Evolutionary conservation across 805 yeast species (phyloP), one percentile per base, ranked within the genome.

Genomic region (Ogataea thermomethanolica): DNA sequence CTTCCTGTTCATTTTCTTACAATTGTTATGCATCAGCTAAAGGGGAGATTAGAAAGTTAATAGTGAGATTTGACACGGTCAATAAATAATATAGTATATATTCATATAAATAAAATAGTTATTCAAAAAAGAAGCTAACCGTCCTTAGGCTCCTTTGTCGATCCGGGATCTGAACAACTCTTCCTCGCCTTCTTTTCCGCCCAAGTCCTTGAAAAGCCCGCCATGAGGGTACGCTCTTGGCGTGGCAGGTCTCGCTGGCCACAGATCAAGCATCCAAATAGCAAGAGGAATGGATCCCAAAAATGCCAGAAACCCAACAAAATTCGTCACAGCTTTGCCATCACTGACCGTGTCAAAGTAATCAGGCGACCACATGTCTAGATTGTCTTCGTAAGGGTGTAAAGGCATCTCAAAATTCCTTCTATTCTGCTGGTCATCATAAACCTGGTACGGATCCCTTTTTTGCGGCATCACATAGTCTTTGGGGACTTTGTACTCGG

Each of bases 321-420:
- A 74, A 60, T 77, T 77, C 51, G 64, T 71, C 38, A 79, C 61
- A 1, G 95, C 95, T 24, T 76, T 72, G 33, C 62, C 57, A 62
- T 84, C 82, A 28, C 74, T 66, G 25, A 79, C 83, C 27, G 69
- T 61, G 51, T 79, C 78, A 59, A 70, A 78, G 56, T 79, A 74
- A 56, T 86, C 95, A 9, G 95, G 93, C 7, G 95, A 76, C 95
- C 95, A 86, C 71, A 84, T 73, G 61, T 86, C 90, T 56, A 80
- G 70, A 61, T 76, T 66, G 56, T 86, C 95, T 50, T 81, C 84
- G 53, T 80, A 77, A 40, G 79, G 77, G 59, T 79, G 80, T 49
- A 85, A 61, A 22, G 88, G 85, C 47, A 86, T 89, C 49, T 77
- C 74, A 49, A 76, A 70, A 69, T 86, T 85, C 65, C 95, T 79